phyloP scores from a whole-genome alignment of 768 basidiomycete species.

The Neoboletus subvelutipes region DNA sequence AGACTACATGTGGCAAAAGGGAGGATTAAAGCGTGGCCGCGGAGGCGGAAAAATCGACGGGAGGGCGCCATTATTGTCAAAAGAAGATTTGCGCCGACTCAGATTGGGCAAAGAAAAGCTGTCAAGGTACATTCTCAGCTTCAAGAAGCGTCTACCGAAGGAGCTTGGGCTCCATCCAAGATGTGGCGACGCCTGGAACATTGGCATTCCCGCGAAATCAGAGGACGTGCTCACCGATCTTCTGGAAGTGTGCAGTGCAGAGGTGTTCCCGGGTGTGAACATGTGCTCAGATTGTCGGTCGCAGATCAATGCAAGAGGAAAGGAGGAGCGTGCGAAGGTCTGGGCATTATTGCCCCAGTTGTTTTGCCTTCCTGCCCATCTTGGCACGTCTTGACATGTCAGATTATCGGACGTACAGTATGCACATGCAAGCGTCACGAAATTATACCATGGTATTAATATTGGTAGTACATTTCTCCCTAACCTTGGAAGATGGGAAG shows the following conservation, averaged over 20 bases:
- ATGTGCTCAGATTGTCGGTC: slow-evolving; percentile 1
- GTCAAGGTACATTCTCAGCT: background rate
- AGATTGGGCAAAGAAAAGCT: background rate
- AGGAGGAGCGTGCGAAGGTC: slow-evolving; percentile 2
- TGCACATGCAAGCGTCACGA: background rate
- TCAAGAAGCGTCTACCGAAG: background rate
- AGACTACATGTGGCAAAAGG: background rate
- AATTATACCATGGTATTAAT: background rate
- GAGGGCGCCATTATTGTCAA: background rate
- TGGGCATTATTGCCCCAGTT: slow-evolving; percentile 3
- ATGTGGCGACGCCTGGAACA: background rate
- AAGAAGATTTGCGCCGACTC: slow-evolving; percentile 4
- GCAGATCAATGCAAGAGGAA: background rate
- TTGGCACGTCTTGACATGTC: background rate
- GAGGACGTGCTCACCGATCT: slow-evolving; percentile 1
- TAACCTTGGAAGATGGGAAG: no score
- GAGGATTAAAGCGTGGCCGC: background rate
- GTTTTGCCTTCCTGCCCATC: background rate
- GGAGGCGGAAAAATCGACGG: background rate
- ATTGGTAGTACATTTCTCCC: background rate
- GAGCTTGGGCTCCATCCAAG: slow-evolving; percentile 2
- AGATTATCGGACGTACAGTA: no score
- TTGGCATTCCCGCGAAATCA: background rate
- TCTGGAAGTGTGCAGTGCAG: background rate
- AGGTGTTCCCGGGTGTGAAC: background rate